Percentiles rank a stretch among this genome's conserved stretches.
Evolutionary conservation across 257 asterid species (phyloP).

Genomic region (Fraxinus pennsylvanica): DNA sequence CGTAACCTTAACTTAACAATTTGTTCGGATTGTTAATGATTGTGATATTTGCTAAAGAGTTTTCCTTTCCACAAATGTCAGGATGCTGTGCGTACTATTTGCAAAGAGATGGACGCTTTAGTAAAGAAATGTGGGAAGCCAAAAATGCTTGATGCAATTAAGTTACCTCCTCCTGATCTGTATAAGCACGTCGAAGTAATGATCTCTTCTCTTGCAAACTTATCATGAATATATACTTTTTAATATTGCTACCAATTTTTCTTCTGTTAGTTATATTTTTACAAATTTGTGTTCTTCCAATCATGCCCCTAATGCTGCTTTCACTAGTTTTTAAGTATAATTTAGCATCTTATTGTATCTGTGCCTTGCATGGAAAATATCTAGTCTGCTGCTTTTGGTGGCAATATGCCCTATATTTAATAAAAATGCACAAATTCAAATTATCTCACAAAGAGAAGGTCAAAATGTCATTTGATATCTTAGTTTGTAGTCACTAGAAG

Average conservation of each 20-base stretch:
- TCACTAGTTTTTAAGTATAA: neutral
- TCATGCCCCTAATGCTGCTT: neutral
- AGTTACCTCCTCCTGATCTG: constrained; percentile 89
- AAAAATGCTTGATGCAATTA: constrained; percentile 89
- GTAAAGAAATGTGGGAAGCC: constrained; percentile 92
- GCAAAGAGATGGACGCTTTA: constrained; percentile 67
- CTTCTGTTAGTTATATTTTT: neutral
- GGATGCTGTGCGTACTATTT: constrained; percentile 83
- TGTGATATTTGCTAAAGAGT: constrained; percentile 16
- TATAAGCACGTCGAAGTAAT: constrained; percentile 76
- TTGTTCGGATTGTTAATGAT: neutral
- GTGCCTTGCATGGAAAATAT: neutral
- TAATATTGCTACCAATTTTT: neutral
- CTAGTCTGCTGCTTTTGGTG: neutral
- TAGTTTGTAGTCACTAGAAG: neutral
- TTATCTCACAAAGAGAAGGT: neutral
- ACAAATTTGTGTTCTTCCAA: constrained; percentile 6
- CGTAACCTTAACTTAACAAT: neutral
- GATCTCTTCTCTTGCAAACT: neutral
- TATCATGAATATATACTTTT: neutral
- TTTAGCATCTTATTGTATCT: neutral
- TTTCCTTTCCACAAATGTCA: constrained; percentile 40
- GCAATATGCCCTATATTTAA: neutral
- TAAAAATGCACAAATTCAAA: neutral
- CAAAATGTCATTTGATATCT: neutral